Base-by-base conservation (phyloP, 202 grass and related monocot genomes). In the Carex sylvatica region DNA sequence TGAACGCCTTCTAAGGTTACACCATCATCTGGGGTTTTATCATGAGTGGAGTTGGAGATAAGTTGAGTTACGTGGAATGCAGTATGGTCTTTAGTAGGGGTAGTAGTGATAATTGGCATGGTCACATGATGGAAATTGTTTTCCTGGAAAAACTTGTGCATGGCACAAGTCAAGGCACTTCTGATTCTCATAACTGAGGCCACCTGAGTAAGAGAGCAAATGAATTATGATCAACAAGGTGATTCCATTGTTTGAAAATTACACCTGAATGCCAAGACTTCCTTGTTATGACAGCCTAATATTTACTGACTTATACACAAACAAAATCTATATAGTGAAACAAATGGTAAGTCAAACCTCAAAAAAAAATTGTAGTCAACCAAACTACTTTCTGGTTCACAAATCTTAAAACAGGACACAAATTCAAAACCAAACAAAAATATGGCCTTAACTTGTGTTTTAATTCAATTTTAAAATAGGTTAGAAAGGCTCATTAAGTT, bases 41-140 rank as follows among this genome's bases (percentile, higher is more conserved):
- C 28, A 36, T 55, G 4, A 82, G 23, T 56, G 28, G 71, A 73
- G 62, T 70, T 64, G 58, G 55, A 63, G 51, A 85, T 44, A 62
- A 84, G 74, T 23, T 60, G 72, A 4, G 83, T 93, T 52, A 91
- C 13, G 15, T 86, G 70, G 70, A 93, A 91, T 80, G 62, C 66
- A 38, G 79, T 85, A 38, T 79, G 65, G 70, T 38, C 38, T 81
- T 65, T 78, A 58, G 46, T 75, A 65, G 16, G 47, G 12, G 44
- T 87, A 1, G 80, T 79, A 2, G 83, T 91, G 85, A 89, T 86
- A 65, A 91, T 65, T 49, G 92, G 92, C 61, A 87, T 94, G 40
- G 90, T 90, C 42, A 94, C 92, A 74, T 91, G 78, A 63, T 85
- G 70, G 83, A 94, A 91, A 12, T 88, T 86, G 12, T 86, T 87